Evolutionary conservation across 139 green algal genomes (phyloP), one percentile per base, ranked within the genome.

Genomic region (Haematococcus lacustris): DNA sequence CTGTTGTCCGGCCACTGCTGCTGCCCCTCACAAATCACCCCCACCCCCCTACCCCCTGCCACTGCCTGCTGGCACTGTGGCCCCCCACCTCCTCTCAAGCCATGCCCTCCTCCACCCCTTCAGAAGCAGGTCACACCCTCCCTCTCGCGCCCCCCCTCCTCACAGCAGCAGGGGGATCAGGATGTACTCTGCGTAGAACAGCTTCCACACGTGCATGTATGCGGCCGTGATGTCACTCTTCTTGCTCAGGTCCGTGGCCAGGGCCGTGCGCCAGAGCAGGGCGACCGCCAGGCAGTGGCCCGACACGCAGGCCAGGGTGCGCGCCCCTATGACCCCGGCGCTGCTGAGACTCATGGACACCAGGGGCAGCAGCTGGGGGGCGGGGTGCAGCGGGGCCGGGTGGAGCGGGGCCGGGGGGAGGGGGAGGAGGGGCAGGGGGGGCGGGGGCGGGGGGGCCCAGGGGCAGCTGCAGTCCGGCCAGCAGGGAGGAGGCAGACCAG

Each of bases 181-280:
- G 38, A 96, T 65, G 67, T 97, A 97, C 76, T 97, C 90, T 2
- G 84, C 81, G 71, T 97, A 97, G 69, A 97, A 97, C n/a, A 96
- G 80, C 78, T 92, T 93, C 93, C 93, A 97, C 6, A 93, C 70
- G 40, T 89, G 89, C 88, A 92, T 91, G 79, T 93, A 91, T 71
- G 74, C 84, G n/a, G 60, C 39, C 0, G 73, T 75, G 38, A 93
- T 75, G 25, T 85, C 75, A 13, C 66, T 28, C 34, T 83, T 79
- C 3, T 41, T 74, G 9, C 51, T 38, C 32, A 88, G 68, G 71
- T 95, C 85, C 26, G 66, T 73, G 3, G 66, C n/a, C 51, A 71
- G 39, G 37, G 73, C 73, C n/a, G 77, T 51, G 39, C 34, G 53
- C 62, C 77, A 87, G 43, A 92, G 77, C 61, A 89, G 41, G 1